Percentiles rank a stretch among this genome's conserved stretches.
Evolutionary conservation across 1,284 basidiomycete genomes (phyloP).

Genomic region (Cutaneotrichosporon sp.): DNA sequence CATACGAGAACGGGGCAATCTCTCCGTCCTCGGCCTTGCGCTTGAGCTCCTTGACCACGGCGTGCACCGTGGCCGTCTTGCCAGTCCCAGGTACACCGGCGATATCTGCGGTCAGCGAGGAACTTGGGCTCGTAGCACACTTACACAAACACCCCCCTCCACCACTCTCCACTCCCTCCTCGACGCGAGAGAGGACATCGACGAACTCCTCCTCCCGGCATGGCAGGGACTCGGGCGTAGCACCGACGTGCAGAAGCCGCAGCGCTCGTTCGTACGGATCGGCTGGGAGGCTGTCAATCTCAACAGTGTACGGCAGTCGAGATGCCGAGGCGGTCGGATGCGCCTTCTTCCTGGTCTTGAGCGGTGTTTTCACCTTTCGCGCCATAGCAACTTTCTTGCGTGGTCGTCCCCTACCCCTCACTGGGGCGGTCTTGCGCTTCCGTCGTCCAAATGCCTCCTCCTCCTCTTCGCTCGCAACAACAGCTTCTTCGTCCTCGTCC

Average conservation of each 20-base stretch:
- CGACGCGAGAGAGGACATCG: slow-evolving; percentile 69
- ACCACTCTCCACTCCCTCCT: slow-evolving; percentile 83
- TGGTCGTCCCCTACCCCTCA: not conserved
- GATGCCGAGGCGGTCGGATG: slow-evolving; percentile 37
- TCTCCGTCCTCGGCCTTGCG: slow-evolving; percentile 78
- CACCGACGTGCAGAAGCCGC: slow-evolving; percentile 87
- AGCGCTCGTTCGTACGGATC: slow-evolving; percentile 80
- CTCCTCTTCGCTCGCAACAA: not conserved
- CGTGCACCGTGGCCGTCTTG: slow-evolving; percentile 96
- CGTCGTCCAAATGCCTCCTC: slow-evolving; percentile 4
- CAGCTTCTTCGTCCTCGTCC: slow-evolving; percentile 7
- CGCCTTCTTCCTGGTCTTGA: slow-evolving; percentile 16
- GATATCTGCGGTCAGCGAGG: slow-evolving; percentile 61
- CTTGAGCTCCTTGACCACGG: slow-evolving; percentile 80
- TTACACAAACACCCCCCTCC: slow-evolving; percentile 91
- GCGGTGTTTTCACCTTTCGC: not conserved
- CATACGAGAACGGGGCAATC: slow-evolving; percentile 87
- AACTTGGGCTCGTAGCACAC: slow-evolving; percentile 44
- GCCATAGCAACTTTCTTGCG: not conserved
- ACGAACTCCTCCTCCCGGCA: slow-evolving; percentile 86
- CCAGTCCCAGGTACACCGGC: slow-evolving; percentile 97
- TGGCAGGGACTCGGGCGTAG: slow-evolving; percentile 82
- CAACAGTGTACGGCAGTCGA: slow-evolving; percentile 27
- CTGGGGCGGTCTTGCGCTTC: slow-evolving; percentile 13
- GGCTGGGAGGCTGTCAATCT: slow-evolving; percentile 53